Base-by-base conservation (phyloP, 2,329 filamentous ascomycete species). In the Botrytis pseudocinerea region DNA sequence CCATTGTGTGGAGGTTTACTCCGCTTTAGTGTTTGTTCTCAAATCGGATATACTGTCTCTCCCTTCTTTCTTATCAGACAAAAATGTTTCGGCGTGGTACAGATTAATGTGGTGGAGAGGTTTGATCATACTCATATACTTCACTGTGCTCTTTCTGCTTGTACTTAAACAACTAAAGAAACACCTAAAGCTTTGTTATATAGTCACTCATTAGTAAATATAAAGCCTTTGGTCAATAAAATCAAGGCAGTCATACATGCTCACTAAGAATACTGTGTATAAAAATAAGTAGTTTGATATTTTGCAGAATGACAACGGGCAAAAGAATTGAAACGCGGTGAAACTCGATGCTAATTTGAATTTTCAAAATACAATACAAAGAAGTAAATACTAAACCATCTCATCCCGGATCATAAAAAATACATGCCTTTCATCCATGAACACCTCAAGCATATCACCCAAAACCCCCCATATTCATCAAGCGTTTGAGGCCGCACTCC, bases 121-220 rank as follows among this genome's bases (percentile, higher is more conserved):
- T 60, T 73, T 75, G 74, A 74, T 75, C 76, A 78, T 76, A 74
- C 76, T 78, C 71, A 75, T 74, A 78, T 76, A 73, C 78, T 75
- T 77, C 74, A 77, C 78, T 74, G 74, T 78, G 75, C 76, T 78
- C 68, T 69, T 75, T 71, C 74, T 69, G 69, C 75, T 76, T 79
- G 76, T 79, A 78, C 69, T 62, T 75, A 66, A 18, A 73, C 70
- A 60, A 64, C 46, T 18, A 40, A 61, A 75, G 76, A 71, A 66
- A 60, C 73, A 20, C 51, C 59, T 51, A 78, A 76, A 77, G 74
- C 76, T 80, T 79, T 80, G 76, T 80, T 80, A 80, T 79, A 74
- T 80, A 81, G 79, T 78, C 79, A 78, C 73, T 79, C 78, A 35
- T 79, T 80, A 79, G 78, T 77, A 76, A 79, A 80, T 77, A 77